Percentiles rank a stretch among this genome's conserved stretches.
phyloP scores from a whole-genome alignment of 768 basidiomycete genomes.

The Suillus brevipes region DNA sequence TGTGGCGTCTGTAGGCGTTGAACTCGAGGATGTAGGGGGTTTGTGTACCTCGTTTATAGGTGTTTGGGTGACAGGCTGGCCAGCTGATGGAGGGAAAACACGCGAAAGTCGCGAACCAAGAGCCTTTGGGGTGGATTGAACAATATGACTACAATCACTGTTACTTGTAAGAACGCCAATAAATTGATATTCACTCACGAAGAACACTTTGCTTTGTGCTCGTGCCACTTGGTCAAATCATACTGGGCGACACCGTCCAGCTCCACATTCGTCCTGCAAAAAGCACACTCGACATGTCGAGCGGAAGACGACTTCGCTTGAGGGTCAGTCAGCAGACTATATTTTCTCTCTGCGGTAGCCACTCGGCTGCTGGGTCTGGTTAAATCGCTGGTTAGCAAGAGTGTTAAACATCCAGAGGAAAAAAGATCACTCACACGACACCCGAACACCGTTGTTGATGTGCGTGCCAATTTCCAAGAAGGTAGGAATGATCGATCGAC shows the following conservation, averaged over 20 bases:
- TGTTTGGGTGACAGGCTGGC: slow-evolving; percentile 15
- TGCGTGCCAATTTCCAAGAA: slow-evolving; percentile 49
- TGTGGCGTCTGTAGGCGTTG: slow-evolving; percentile 40
- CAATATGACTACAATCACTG: slow-evolving; percentile 7
- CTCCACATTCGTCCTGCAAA: slow-evolving; percentile 47
- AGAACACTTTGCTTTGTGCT: slow-evolving; percentile 57
- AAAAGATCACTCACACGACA: slow-evolving; percentile 33
- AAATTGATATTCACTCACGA: slow-evolving; percentile 29
- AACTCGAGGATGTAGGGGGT: slow-evolving; percentile 14
- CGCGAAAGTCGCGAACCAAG: slow-evolving; percentile 16
- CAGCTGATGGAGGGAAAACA: slow-evolving; percentile 20
- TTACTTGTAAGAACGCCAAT: neutral
- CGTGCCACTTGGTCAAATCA: slow-evolving; percentile 59
- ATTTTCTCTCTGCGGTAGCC: slow-evolving; percentile 60
- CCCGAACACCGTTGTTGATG: slow-evolving; percentile 53
- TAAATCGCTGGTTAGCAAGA: neutral
- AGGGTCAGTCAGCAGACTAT: slow-evolving; percentile 62
- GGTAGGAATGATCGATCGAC: slow-evolving; percentile 40
- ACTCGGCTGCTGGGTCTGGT: slow-evolving; percentile 58
- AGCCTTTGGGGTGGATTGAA: slow-evolving; percentile 23
- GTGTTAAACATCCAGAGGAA: neutral
- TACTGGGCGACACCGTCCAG: slow-evolving; percentile 57
- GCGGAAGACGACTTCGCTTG: slow-evolving; percentile 53
- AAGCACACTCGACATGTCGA: slow-evolving; percentile 48
- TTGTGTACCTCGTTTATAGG: slow-evolving; percentile 17